A percentile compares a stretch with the other conserved stretches of the same genome.
These are phyloP conservation scores for Spatholobus suberectus DNA, from an alignment of 306 rosid species.

Conservation along the genomic window DNA sequence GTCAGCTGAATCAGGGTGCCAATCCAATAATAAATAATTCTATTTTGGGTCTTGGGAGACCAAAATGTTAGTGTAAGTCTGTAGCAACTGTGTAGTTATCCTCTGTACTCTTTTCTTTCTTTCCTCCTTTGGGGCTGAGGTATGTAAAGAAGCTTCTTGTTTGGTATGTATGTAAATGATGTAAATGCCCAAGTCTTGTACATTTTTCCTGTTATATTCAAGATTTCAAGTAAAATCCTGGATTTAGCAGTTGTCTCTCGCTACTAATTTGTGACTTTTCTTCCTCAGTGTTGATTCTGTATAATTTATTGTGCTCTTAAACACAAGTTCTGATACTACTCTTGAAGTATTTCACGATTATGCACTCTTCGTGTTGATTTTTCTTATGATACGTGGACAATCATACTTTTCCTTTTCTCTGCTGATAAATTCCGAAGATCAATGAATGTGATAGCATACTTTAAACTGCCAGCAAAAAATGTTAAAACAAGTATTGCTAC, in stretches of 20 bases:
- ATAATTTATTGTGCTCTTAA: neutral
- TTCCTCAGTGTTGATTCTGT: constrained; percentile 8
- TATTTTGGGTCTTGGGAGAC: constrained; percentile 17
- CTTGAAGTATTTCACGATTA: neutral
- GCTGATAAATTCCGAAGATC: neutral
- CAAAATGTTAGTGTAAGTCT: constrained; percentile 24
- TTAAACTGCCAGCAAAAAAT: neutral
- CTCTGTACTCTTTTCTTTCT: neutral
- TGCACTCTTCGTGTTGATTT: neutral
- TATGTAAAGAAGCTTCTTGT: constrained; percentile 26
- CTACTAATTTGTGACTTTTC: no score
- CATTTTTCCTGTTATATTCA: neutral
- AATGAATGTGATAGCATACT: neutral
- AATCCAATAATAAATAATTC: neutral
- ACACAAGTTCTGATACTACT: neutral
- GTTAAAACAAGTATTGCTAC: neutral
- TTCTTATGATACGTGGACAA: constrained; percentile 6
- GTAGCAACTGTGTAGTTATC: constrained; percentile 5
- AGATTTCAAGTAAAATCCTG: neutral
- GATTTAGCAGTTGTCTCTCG: constrained; percentile 13
- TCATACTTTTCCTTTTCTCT: neutral
- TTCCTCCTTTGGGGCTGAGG: constrained; percentile 9
- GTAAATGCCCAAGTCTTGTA: constrained; percentile 2
- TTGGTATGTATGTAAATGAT: constrained; percentile 23
- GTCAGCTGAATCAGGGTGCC: neutral